Percentiles rank a stretch among this genome's conserved stretches.
These are phyloP conservation scores for Scleroderma citrinum DNA, from an alignment of 768 basidiomycete genomes.

Conservation along the genomic window DNA sequence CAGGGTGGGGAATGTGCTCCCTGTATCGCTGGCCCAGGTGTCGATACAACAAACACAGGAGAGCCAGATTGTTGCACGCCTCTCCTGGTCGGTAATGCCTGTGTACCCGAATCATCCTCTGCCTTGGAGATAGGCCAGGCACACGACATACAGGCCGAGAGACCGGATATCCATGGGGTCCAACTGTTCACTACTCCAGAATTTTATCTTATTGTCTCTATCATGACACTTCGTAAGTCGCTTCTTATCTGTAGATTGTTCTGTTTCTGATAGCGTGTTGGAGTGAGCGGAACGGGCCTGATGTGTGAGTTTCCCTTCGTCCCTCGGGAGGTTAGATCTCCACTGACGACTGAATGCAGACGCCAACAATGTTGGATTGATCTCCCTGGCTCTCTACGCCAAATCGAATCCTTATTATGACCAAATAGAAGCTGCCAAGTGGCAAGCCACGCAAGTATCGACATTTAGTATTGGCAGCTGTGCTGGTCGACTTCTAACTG, in stretches of 20 bases:
- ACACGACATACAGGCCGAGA: constrained; percentile 11
- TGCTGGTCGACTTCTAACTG: constrained; percentile 48
- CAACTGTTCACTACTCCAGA: constrained; percentile 46
- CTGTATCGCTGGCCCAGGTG: background rate
- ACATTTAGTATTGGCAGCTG: constrained; percentile 79
- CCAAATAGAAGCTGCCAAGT: constrained; percentile 55
- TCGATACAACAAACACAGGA: background rate
- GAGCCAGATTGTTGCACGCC: background rate
- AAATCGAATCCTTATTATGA: constrained; percentile 58
- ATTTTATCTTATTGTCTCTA: constrained; percentile 58
- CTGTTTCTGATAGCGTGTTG: constrained; percentile 1
- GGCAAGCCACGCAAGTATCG: constrained; percentile 85
- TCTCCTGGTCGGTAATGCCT: background rate
- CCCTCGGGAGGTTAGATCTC: background rate
- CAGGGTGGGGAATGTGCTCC: background rate
- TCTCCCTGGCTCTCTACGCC: constrained; percentile 63
- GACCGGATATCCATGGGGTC: constrained; percentile 50
- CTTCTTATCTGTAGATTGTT: background rate
- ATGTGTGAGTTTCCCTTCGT: constrained; percentile 51
- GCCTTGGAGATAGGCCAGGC: background rate
- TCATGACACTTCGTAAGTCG: constrained; percentile 51
- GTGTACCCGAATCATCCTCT: background rate
- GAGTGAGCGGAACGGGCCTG: constrained; percentile 68
- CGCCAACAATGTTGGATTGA: constrained; percentile 82
- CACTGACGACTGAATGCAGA: constrained; percentile 32